These are phyloP conservation scores for Colletotrichum aenigma DNA, from an alignment of 2,329 filamentous ascomycete species.

Conservation along the genomic window DNA sequence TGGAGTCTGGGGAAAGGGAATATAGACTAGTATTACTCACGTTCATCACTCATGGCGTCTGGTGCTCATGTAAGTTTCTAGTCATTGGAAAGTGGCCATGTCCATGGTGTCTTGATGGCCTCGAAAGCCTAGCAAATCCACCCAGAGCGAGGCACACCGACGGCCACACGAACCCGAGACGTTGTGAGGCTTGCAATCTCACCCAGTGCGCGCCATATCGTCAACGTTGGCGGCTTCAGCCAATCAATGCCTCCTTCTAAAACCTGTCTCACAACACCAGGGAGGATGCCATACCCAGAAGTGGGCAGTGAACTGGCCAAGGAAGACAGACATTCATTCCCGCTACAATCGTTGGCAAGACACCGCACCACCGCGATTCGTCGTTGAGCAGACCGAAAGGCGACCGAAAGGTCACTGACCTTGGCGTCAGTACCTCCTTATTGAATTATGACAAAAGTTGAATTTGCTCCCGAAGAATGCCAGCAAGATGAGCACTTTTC, in stretches of 20 bases:
- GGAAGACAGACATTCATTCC: neutral
- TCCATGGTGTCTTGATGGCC: neutral
- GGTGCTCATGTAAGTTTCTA: neutral
- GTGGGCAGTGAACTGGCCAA: neutral
- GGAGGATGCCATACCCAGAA: neutral
- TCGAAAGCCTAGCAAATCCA: neutral
- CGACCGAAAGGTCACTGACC: fast-evolving
- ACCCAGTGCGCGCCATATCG: neutral
- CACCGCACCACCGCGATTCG: neutral
- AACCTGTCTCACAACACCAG: neutral
- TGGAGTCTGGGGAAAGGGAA: neutral
- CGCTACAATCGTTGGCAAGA: neutral
- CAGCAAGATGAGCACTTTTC: neutral
- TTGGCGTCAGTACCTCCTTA: neutral
- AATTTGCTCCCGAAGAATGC: neutral
- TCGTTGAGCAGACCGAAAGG: neutral
- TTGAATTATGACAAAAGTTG: neutral
- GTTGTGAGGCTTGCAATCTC: neutral
- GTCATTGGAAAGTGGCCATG: neutral
- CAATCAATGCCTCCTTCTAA: neutral
- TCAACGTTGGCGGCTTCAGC: neutral
- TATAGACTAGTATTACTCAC: fast-evolving
- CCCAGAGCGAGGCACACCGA: neutral
- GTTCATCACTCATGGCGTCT: neutral
- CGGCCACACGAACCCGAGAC: neutral